These are phyloP conservation scores for Silene latifolia DNA, from an alignment of 148 eudicot genomes.

Conservation along the genomic window DNA sequence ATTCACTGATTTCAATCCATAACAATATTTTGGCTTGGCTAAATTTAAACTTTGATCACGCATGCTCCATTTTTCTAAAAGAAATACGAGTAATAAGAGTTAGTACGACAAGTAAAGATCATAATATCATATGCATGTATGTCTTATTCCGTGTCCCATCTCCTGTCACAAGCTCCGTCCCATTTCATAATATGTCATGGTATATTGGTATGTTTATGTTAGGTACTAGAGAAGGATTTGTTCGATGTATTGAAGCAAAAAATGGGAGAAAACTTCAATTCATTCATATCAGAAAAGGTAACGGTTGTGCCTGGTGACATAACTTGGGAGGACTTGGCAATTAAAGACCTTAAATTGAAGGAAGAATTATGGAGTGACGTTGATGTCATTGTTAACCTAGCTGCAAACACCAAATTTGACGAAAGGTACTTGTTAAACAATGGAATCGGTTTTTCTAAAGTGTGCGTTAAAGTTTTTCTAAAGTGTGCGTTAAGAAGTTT, in stretches of 20 bases:
- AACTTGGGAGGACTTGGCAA: conserved; percentile 45
- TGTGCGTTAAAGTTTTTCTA: too few relatives aligned
- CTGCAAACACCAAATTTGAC: conserved; percentile 71
- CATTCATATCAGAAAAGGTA: conserved; percentile 49
- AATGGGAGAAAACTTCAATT: conserved; percentile 37
- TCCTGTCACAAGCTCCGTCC: too few relatives aligned
- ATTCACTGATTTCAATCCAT: too few relatives aligned
- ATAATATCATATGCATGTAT: too few relatives aligned
- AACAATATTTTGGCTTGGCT: too few relatives aligned
- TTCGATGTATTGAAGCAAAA: conserved; percentile 54
- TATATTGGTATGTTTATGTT: not conserved
- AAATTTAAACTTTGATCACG: too few relatives aligned
- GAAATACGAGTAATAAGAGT: too few relatives aligned
- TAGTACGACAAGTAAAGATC: too few relatives aligned
- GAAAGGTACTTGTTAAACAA: conserved; percentile 39
- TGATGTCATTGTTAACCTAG: conserved; percentile 56
- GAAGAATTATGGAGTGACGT: conserved; percentile 38
- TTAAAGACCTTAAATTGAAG: conserved; percentile 35
- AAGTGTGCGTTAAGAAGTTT: too few relatives aligned
- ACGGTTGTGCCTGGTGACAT: conserved; percentile 56
- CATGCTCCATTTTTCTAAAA: too few relatives aligned
- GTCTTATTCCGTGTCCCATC: too few relatives aligned
- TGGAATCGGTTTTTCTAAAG: too few relatives aligned
- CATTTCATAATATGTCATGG: not conserved
- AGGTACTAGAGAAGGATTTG: conserved; percentile 61